Conservation (phyloP, 371 early-diverging fungal species). For the Entomophthora muscae region DNA sequence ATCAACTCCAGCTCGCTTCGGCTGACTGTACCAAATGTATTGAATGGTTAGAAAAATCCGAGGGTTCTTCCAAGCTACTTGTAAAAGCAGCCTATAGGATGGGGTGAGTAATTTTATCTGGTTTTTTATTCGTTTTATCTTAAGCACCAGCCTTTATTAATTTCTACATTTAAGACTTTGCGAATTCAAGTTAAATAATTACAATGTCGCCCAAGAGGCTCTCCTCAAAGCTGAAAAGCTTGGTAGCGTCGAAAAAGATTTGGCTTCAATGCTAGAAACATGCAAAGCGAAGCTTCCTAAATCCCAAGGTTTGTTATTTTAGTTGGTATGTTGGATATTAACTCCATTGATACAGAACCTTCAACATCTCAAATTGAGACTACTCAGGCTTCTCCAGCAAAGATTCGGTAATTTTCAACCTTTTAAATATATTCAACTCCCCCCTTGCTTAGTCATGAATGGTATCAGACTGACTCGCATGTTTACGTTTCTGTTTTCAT, state of each 20-base stretch:
- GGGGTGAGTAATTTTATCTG: not conserved
- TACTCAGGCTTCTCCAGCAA: not conserved
- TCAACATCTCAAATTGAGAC: not conserved
- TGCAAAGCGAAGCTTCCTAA: constrained; percentile 23
- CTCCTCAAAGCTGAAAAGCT: constrained; percentile 17
- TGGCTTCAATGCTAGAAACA: constrained; percentile 19
- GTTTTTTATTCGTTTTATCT: not conserved
- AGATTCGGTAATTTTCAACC: not conserved
- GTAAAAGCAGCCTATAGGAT: not conserved
- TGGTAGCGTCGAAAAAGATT: constrained; percentile 31
- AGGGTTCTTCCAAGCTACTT: not conserved
- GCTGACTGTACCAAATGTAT: not conserved
- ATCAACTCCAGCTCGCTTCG: not conserved
- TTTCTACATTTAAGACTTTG: constrained; percentile 30
- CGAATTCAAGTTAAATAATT: constrained; percentile 27
- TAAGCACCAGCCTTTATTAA: constrained; percentile 13
- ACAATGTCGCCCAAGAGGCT: not conserved
- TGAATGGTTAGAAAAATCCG: not conserved
- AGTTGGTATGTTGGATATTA: too few relatives aligned
- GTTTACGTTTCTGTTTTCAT: constrained; percentile 77
- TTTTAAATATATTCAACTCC: too few relatives aligned
- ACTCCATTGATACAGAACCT: not conserved
- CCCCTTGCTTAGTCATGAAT: constrained; percentile 74
- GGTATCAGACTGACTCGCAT: constrained; percentile 86
- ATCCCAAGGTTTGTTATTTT: constrained; percentile 32